Evolutionary conservation across 768 basidiomycete species (phyloP), one percentile per base, ranked within the genome.

Genomic region (Tulasnella calospora): DNA sequence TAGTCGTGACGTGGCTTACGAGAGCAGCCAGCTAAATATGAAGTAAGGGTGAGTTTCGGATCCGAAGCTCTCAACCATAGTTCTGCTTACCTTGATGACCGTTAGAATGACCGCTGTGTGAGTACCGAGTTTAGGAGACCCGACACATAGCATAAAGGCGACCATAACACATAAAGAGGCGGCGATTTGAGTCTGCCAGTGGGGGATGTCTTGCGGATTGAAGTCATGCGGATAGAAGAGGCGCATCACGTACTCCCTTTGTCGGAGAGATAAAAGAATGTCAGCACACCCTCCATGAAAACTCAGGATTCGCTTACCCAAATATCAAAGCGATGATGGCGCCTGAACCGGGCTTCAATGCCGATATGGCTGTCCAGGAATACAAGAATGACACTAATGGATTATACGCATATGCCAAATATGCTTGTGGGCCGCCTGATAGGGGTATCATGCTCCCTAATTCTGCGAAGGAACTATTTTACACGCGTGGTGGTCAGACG

Each of bases 281-380:
- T 79, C 27, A 0, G 61, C 61, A 27, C 76, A 46, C 23, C 72
- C 36, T 77, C 35, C 33, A 17, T 23, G 79, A 79, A 44, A 79
- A 23, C 76, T 72, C 55, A 19, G 27, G 12, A 15, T 12, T 23
- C 70, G 74, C 76, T 1, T 35, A 80, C 81, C 92, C 90, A 83
- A 94, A 94, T 75, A 95, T 96, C 70, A 98, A 90, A 61, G 92
- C 91, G 71, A 97, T 91, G 47, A 97, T 94, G 1, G 96, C 94
- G 82, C 90, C 92, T 55, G 88, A 84, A 77, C 94, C 93, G 92
- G 96, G 95, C 82, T 92, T 95, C 23, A 97, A 85, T 21, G 93
- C 92, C 55, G 93, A 92, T 76, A 96, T 96, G 5, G 94, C 92
- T 19, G 95, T 96, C 95, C 96, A 99, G 21, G 95, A 92, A 85